Conservation (phyloP, 2,329 filamentous ascomycete genomes). For the Hypoxylon sp. region DNA sequence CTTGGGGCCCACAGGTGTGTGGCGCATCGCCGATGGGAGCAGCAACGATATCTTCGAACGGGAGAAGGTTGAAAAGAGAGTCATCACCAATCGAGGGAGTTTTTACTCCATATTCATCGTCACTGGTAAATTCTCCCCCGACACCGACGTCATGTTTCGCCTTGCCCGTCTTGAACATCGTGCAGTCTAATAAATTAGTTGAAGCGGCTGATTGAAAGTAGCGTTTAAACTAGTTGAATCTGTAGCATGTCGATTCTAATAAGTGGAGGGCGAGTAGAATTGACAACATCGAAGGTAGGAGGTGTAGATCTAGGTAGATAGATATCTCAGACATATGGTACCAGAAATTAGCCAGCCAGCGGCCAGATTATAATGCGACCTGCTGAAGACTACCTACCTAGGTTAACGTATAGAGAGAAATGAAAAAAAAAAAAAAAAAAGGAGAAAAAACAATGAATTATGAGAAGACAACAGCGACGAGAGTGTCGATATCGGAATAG, state of each 20-base stretch:
- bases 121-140: conserved; percentile 17
- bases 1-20: background rate
- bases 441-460: background rate
- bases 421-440: background rate
- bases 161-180: conserved; percentile 13
- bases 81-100: conserved; percentile 16
- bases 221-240: background rate
- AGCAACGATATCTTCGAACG: conserved; percentile 30
- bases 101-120: conserved; percentile 7
- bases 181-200: background rate
- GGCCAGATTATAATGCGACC: background rate
- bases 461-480: no score
- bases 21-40: background rate
- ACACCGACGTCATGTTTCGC: background rate
- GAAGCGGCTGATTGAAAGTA: background rate
- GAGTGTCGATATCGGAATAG: background rate
- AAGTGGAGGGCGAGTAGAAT: background rate
- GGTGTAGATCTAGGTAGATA: background rate
- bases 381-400: background rate
- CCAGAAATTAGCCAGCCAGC: background rate
- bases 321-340: background rate
- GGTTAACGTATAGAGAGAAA: background rate
- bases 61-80: conserved; percentile 29
- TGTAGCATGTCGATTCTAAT: background rate
- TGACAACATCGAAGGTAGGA: background rate